Percentiles rank a stretch among this genome's conserved stretches.
These are phyloP conservation scores for Trichoderma virens DNA, from an alignment of 495 filamentous ascomycete genomes.

Conservation along the genomic window DNA sequence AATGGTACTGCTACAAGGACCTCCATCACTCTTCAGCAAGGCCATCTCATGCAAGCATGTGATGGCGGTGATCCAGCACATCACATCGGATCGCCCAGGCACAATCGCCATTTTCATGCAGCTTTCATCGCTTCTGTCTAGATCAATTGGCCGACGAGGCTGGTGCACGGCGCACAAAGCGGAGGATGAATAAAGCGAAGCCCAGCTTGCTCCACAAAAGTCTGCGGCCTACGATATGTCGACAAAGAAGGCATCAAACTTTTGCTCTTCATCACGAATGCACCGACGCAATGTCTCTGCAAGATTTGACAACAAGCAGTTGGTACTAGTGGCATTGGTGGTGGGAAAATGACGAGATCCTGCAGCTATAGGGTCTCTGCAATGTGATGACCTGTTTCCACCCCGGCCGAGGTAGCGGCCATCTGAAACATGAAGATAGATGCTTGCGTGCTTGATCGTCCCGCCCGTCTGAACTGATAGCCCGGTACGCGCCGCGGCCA, in stretches of 20 bases:
- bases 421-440: slow-evolving; percentile 5
- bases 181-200: not conserved
- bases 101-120: too few species aligned
- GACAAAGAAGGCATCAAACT: not conserved
- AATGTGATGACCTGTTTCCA: not conserved
- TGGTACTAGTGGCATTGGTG: not conserved
- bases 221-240: not conserved
- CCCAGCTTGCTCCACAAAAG: not conserved
- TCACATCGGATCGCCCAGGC: not conserved
- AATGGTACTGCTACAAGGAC: not conserved
- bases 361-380: not conserved
- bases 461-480: slow-evolving; percentile 3
- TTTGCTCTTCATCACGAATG: too few species aligned
- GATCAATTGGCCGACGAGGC: not conserved
- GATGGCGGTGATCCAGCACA: not conserved
- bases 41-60: not conserved
- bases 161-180: not conserved
- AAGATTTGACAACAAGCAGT: too few species aligned
- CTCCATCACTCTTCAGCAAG: not conserved
- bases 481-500: not conserved
- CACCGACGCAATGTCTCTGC: too few species aligned
- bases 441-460: slow-evolving; percentile 8
- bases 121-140: not conserved
- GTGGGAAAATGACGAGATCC: not conserved
- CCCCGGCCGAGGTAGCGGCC: not conserved